Evolutionary conservation across 2,329 filamentous ascomycete genomes (phyloP).

Genomic region (Sarocladiaceae sp.): DNA sequence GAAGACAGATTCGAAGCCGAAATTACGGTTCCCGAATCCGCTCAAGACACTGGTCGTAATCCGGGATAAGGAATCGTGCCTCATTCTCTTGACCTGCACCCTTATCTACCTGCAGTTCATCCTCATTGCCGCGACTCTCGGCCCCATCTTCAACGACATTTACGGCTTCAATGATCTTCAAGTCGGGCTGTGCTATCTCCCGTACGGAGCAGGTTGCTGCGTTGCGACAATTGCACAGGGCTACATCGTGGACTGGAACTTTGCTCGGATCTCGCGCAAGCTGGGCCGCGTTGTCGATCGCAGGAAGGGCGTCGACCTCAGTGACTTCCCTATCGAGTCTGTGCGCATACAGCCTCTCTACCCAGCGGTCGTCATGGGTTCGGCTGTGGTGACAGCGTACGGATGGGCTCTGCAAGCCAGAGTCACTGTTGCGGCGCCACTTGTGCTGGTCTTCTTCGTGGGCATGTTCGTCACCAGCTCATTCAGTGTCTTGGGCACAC

Average conservation of each 20-base stretch:
- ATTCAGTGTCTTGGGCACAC: constrained; percentile 56
- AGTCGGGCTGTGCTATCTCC: constrained; percentile 49
- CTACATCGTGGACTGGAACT: constrained; percentile 60
- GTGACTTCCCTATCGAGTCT: constrained; percentile 47
- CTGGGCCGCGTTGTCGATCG: constrained; percentile 55
- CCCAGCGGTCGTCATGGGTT: constrained; percentile 48
- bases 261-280: constrained; percentile 56
- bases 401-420: constrained; percentile 51
- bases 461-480: constrained; percentile 53
- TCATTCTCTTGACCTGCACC: constrained; percentile 46
- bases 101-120: constrained; percentile 52
- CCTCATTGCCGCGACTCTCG: constrained; percentile 45
- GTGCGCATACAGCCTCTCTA: constrained; percentile 48
- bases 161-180: constrained; percentile 45
- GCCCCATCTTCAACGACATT: constrained; percentile 43
- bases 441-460: constrained; percentile 51
- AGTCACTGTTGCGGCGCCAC: constrained; percentile 45
- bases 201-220: constrained; percentile 45
- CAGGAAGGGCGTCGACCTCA: constrained; percentile 47
- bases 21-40: constrained; percentile 50
- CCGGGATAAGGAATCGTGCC: constrained; percentile 50
- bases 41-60: constrained; percentile 47
- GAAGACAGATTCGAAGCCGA: constrained; percentile 25
- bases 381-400: constrained; percentile 46
- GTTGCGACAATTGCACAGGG: constrained; percentile 48